These are phyloP conservation scores for cucumber (Cucumis sativus) DNA, from an alignment of 306 rosid genomes.

Conservation along the genomic window DNA sequence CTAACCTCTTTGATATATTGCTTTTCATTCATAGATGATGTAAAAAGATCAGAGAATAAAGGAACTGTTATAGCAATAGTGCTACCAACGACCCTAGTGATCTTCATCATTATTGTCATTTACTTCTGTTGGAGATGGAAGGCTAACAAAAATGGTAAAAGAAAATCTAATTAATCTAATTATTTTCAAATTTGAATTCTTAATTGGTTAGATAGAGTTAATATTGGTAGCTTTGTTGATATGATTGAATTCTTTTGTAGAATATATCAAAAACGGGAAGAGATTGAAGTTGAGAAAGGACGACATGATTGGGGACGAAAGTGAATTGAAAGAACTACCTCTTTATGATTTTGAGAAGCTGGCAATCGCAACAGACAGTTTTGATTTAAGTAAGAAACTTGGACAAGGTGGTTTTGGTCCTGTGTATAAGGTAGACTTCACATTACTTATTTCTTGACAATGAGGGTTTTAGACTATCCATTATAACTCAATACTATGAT, in stretches of 20 bases:
- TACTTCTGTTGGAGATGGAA: neutral
- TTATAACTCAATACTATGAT: neutral
- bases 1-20: too few relatives aligned
- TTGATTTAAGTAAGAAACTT: conserved; percentile 16
- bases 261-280: neutral
- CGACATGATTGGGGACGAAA: neutral
- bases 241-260: too few relatives aligned
- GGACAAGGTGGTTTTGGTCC: conserved; percentile 15
- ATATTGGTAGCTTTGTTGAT: too few relatives aligned
- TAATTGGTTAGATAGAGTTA: too few relatives aligned
- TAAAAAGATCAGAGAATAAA: neutral
- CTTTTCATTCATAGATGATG: neutral
- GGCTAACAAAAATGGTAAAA: neutral
- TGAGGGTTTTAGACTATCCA: too few relatives aligned
- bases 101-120: neutral
- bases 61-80: neutral
- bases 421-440: neutral
- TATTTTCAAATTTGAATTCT: too few relatives aligned
- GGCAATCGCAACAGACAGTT: conserved; percentile 29
- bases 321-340: conserved; percentile 25
- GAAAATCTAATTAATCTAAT: neutral
- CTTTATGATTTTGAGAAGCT: conserved; percentile 20
- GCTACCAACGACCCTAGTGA: neutral
- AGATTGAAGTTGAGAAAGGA: neutral
- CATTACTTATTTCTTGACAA: too few relatives aligned